Conservation (phyloP, 306 rosid genomes). For the Trifolium dubium region DNA sequence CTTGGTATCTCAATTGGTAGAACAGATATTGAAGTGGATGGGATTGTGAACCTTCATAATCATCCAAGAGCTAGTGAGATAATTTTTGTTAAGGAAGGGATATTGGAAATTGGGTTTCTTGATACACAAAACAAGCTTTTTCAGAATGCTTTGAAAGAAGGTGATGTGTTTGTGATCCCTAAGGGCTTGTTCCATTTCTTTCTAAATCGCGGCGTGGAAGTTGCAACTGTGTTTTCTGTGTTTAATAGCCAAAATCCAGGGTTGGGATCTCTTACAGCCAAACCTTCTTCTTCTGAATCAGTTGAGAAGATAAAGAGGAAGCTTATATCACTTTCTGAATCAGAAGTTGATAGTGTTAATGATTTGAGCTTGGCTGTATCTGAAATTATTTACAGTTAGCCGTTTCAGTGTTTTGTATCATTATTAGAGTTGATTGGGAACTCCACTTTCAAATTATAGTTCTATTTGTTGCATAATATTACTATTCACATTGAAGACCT, state of each 20-base stretch:
- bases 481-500: conserved; percentile 22
- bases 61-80: conserved; percentile 15
- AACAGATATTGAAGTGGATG: conserved; percentile 61
- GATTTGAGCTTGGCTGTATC: conserved; percentile 31
- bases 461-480: conserved; percentile 4
- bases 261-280: conserved; percentile 36
- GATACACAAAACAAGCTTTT: conserved; percentile 61
- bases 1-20: conserved; percentile 72
- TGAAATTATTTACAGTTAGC: conserved; percentile 38
- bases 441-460: background rate
- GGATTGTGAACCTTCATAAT: conserved; percentile 45
- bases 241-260: conserved; percentile 81
- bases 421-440: conserved; percentile 1
- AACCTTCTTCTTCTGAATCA: conserved; percentile 49
- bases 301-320: conserved; percentile 47
- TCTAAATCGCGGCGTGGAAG: conserved; percentile 53
- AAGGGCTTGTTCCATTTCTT: conserved; percentile 71
- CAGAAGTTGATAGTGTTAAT: conserved; percentile 3
- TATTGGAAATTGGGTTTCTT: conserved; percentile 58
- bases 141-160: conserved; percentile 45
- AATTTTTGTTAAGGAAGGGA: conserved; percentile 3
- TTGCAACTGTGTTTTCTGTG: conserved; percentile 59
- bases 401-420: background rate
- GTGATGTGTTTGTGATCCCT: conserved; percentile 80
- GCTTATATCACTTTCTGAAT: conserved; percentile 46